A percentile compares a stretch with the other conserved stretches of the same genome.
phyloP scores from a whole-genome alignment of 2,329 filamentous ascomycete species.

The Ceratocystis eucalypticola region DNA sequence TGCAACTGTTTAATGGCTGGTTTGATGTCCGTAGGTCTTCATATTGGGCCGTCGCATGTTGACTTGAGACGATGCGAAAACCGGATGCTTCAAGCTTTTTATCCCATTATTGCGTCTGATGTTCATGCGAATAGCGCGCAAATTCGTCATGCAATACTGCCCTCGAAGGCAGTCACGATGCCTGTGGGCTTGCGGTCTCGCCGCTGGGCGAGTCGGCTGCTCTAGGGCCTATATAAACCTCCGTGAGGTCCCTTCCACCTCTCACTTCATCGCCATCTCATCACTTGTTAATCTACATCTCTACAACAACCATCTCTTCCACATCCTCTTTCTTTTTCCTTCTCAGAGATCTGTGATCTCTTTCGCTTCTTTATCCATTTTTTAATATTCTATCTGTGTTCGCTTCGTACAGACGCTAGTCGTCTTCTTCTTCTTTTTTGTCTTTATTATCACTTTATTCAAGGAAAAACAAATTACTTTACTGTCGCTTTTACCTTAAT shows the following conservation, averaged over 20 bases:
- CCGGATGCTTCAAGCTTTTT: not conserved
- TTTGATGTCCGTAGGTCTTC: not conserved
- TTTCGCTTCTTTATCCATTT: slow-evolving; percentile 15
- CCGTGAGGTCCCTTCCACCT: not conserved
- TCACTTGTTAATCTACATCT: not conserved
- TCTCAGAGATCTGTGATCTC: slow-evolving; percentile 19
- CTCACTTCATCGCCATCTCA: slow-evolving; percentile 3
- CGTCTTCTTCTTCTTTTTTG: slow-evolving; percentile 7
- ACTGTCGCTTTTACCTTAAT: not conserved
- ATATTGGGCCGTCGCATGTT: not conserved
- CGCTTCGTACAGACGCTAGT: slow-evolving; percentile 13
- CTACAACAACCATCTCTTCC: not conserved
- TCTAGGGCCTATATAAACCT: too few relatives aligned
- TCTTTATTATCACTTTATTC: not conserved
- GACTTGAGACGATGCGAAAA: not conserved
- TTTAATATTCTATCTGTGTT: slow-evolving; percentile 6
- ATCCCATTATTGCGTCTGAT: too few relatives aligned
- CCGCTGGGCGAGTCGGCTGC: too few relatives aligned
- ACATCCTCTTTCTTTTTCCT: slow-evolving; percentile 15
- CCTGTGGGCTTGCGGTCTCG: too few relatives aligned
- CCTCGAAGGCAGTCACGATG: too few relatives aligned
- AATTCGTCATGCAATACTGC: too few relatives aligned
- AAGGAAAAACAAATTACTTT: not conserved
- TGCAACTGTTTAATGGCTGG: not conserved
- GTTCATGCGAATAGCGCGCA: too few relatives aligned